These are phyloP conservation scores for Gynochthodes officinalis DNA, from an alignment of 257 asterid species.

Conservation along the genomic window DNA sequence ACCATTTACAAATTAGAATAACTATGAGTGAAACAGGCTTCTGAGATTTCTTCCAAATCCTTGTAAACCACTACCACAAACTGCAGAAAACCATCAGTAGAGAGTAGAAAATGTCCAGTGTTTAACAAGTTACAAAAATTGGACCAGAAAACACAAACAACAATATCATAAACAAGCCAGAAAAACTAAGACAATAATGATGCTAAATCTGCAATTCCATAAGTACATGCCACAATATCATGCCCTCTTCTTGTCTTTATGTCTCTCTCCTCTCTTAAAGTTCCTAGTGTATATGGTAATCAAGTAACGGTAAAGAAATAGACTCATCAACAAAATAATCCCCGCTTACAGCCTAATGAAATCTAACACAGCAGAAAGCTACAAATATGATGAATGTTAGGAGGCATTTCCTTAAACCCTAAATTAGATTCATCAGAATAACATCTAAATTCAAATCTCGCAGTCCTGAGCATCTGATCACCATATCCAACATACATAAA, in stretches of 20 bases:
- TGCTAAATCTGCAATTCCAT: not conserved
- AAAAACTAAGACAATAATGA: not conserved
- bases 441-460: not conserved
- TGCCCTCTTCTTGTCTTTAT: not conserved
- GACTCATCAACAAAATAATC: not conserved
- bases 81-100: not conserved
- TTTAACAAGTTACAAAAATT: no score
- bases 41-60: not conserved
- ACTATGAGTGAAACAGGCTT: not conserved
- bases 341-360: not conserved
- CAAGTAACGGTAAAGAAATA: not conserved
- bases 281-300: not conserved
- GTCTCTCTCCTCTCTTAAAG: not conserved
- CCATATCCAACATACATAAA: not conserved
- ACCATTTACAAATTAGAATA: not conserved
- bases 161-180: not conserved
- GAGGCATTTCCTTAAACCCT: not conserved
- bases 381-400: not conserved
- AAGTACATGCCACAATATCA: not conserved
- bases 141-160: no score
- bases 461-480: not conserved
- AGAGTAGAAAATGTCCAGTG: no score
- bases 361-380: not conserved
- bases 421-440: not conserved
- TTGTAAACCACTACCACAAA: not conserved